A percentile compares a stretch with the other conserved stretches of the same genome.
Evolutionary conservation across 208 protist species (phyloP).

Genomic region (Leptomonas seymouri): DNA sequence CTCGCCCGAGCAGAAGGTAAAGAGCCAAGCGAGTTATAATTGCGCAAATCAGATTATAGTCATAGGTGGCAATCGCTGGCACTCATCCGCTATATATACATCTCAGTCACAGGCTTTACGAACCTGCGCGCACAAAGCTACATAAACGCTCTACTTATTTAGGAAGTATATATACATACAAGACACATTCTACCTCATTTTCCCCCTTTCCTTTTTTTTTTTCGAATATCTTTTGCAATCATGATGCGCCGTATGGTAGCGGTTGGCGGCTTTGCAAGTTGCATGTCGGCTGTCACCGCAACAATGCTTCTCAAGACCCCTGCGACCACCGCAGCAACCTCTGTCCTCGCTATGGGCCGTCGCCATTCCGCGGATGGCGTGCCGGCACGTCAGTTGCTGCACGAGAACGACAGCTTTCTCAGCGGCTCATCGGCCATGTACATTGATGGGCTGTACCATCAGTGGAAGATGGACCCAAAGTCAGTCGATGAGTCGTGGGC

Average conservation of each 20-base stretch:
- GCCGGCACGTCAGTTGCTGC: constrained; percentile 64
- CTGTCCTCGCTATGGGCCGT: constrained; percentile 1
- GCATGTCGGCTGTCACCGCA: constrained; percentile 16
- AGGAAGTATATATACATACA: constrained; percentile 13
- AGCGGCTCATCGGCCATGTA: constrained; percentile 81
- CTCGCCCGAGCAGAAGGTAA: not conserved
- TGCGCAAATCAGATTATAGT: no score
- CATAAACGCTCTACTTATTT: not conserved
- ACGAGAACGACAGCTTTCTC: constrained; percentile 87
- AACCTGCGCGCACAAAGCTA: constrained; percentile 7
- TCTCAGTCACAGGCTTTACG: not conserved
- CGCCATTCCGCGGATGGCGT: constrained; percentile 29
- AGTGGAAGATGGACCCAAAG: constrained; percentile 73
- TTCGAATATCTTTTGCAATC: not conserved
- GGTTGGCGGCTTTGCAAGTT: constrained; percentile 13
- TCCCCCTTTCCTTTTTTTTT: constrained; percentile 6
- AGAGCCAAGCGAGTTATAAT: no score
- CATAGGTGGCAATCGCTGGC: constrained; percentile 1
- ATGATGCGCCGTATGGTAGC: constrained; percentile 73
- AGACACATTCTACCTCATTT: not conserved
- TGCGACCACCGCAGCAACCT: not conserved
- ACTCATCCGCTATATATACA: not conserved
- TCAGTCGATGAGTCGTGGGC: constrained; percentile 83
- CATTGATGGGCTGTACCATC: constrained; percentile 83
- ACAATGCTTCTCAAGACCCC: constrained; percentile 6